Evolutionary conservation across 495 filamentous ascomycete species (phyloP).

Genomic region (Lepraria neglecta): DNA sequence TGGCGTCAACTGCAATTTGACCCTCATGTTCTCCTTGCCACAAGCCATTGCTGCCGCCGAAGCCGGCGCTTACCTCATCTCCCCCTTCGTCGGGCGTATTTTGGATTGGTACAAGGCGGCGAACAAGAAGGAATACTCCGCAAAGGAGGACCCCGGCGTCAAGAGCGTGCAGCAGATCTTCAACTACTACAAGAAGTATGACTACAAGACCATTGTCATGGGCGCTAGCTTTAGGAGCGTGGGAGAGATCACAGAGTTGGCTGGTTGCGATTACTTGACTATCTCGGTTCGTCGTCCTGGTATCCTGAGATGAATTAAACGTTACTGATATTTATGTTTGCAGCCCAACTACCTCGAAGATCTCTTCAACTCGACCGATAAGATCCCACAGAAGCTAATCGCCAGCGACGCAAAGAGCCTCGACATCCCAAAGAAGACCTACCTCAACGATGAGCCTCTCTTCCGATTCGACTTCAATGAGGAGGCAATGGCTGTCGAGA

Average conservation of each 20-base stretch:
- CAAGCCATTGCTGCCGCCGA: conserved; percentile 97
- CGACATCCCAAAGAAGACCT: conserved; percentile 78
- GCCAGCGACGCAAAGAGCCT: conserved; percentile 55
- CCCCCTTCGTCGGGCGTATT: conserved; percentile 98
- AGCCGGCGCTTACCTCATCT: conserved; percentile 97
- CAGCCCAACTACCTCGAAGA: conserved; percentile 92
- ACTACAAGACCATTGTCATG: conserved; percentile 99
- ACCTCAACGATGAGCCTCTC: conserved; percentile 78
- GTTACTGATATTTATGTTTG: conserved; percentile 10
- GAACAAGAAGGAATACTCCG: conserved; percentile 84
- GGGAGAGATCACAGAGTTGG: conserved; percentile 96
- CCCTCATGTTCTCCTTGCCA: conserved; percentile 93
- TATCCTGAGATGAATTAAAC: background rate
- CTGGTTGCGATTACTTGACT: conserved; percentile 97
- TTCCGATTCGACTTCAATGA: conserved; percentile 99
- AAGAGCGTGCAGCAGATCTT: conserved; percentile 92
- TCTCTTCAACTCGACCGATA: conserved; percentile 68
- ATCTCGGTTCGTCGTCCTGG: conserved; percentile 58
- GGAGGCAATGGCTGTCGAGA: conserved; percentile 97
- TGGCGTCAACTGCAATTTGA: conserved; percentile 95
- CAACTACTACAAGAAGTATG: conserved; percentile 99
- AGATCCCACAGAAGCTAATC: conserved; percentile 91
- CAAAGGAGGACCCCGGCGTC: conserved; percentile 92
- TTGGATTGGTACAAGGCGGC: conserved; percentile 99
- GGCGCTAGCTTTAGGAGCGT: conserved; percentile 93